Evolutionary conservation across 768 basidiomycete species (phyloP), one percentile per base, ranked within the genome.

Genomic region (Lactifluus pinguis): DNA sequence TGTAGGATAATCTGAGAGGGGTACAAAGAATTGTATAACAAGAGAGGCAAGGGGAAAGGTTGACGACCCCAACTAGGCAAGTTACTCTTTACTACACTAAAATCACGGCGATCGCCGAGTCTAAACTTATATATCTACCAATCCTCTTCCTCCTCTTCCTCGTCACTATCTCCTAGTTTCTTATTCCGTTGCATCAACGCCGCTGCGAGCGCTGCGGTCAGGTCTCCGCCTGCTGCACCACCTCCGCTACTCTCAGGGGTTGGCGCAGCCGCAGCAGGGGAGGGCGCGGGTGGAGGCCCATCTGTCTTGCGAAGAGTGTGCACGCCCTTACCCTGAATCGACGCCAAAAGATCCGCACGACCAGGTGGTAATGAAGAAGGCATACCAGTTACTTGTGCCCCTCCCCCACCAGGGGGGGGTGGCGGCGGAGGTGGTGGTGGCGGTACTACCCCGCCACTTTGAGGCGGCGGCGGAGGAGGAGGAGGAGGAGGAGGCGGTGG

Each of bases 151-250:
- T 73, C 70, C 6, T 72, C 73, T 32, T 73, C 73, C 6, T 73
- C 71, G 34, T 71, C 71, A 67, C 87, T 89, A 66, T 93, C 91
- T 2, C 89, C 92, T 66, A 95, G 75, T 68, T 89, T 86, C 75
- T 89, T 92, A 70, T 90, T 95, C 66, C 94, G 76, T 70, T 87
- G 83, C 67, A 85, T 74, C 63, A 98, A 72, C 1, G 93, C 93
- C 52, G 83, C 87, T 6, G 92, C 94, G 49, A 97, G 75, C 8
- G 92, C 90, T 4, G 83, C 79, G 0, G 93, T 92, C 61, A 95
- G 71, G 73, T 94, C 86, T 0, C 80, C 86, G 11, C 86, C 90
- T 13, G 77, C 83, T 14, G 68, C 73, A 1, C 75, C 70, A 13
- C 74, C 69, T 25, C 75, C 69, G 32, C 72, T 71, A 2, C 74